Base-by-base conservation (phyloP, 1,284 basidiomycete species). In the Papiliotrema flavescens region DNA sequence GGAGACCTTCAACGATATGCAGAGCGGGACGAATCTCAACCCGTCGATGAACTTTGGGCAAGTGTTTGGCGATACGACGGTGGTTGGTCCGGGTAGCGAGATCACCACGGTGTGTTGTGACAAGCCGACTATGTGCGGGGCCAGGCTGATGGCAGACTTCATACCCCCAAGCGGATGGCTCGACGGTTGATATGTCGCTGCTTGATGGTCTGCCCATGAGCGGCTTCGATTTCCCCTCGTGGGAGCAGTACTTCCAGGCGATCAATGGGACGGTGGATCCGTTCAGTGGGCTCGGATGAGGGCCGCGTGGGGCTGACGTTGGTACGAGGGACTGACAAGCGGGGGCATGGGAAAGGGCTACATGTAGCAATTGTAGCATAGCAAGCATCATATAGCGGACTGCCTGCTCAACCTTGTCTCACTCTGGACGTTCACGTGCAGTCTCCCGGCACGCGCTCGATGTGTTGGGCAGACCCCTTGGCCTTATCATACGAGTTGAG, bases 141-240 rank as follows among this genome's bases (percentile, higher is more conserved):
- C n/a, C 6, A 44, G 23, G 19, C 47, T 37, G 36, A 49, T 23
- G 11, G 34, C 35, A 49, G 47, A 49, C 36, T 20, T 36, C 35
- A 13, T 32, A 14, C n/a, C 15, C 47, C 4, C 45, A 47, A 34
- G 45, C 45, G 17, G 45, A 47, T 47, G 45, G 45, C 13, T 32
- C 45, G 13, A 34, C 28, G 5, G 55, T 84, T n/a, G 88, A 91
- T 71, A 82, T 79, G 51, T 84, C 81, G 26, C 82, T 89, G 58
- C 76, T 93, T 67, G 88, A 90, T 63, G 86, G 86, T 1, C 82
- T 92, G 46, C 90, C 90, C 15, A 85, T 84, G n/a, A 82, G 83
- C 23, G 89, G 89, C 82, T 90, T 90, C 76, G 88, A 92, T 74
- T 93, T 57, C 37, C 42, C 53, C 23, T 50, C 53, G 34, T 62